phyloP scores from a whole-genome alignment of 169 alveolate genomes.

The Plasmodium vivax region DNA sequence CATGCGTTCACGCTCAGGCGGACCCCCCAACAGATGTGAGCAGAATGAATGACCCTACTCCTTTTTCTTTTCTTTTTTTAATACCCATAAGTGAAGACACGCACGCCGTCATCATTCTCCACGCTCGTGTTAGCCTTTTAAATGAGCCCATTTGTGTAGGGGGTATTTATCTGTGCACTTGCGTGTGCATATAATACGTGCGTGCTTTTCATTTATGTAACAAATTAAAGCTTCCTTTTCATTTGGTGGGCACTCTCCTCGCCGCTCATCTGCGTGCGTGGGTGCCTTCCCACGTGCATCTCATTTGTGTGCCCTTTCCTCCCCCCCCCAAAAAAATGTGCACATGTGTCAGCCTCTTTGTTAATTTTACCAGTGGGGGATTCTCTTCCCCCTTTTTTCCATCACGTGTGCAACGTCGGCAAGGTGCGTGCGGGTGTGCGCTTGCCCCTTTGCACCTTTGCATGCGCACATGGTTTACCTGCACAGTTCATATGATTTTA shows the following conservation, averaged over 20 bases:
- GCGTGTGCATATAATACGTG: neutral
- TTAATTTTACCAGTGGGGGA: conserved; percentile 6
- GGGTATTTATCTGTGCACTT: neutral
- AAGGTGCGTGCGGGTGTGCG: neutral
- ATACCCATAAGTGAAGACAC: neutral
- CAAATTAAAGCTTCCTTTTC: neutral
- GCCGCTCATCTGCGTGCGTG: neutral
- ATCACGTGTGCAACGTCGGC: neutral
- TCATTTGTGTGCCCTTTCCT: neutral
- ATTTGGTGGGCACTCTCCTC: neutral
- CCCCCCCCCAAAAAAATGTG: neutral
- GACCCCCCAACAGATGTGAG: neutral
- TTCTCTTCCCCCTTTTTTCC: conserved; percentile 1
- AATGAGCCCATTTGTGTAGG: neutral
- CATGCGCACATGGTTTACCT: neutral
- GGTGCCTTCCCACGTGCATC: neutral
- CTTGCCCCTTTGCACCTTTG: neutral
- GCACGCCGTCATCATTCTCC: neutral
- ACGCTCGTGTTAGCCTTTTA: neutral
- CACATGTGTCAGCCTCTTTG: neutral
- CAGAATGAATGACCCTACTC: neutral
- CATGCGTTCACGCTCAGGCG: neutral
- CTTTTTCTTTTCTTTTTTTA: neutral
- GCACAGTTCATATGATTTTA: conserved; percentile 2
- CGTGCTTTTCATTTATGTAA: neutral